Evolutionary conservation across 345 rosid genomes (phyloP).

Genomic region (Pistacia atlantica): DNA sequence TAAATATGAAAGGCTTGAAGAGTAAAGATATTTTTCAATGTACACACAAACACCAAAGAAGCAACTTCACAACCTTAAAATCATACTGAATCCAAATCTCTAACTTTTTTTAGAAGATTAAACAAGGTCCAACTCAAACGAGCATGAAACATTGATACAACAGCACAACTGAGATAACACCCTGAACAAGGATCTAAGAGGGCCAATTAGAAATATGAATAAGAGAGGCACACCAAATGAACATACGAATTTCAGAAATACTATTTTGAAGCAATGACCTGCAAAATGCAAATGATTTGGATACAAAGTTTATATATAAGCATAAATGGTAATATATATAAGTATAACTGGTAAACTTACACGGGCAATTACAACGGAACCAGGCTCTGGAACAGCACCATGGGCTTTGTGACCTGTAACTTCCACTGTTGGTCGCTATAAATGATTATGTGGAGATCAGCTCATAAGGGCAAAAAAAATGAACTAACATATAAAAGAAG

Average conservation of each 20-base stretch:
- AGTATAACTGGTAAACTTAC: slow-evolving; percentile 41
- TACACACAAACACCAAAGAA: neutral
- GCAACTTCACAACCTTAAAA: neutral
- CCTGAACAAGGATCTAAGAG: neutral
- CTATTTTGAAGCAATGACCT: neutral
- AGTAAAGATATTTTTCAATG: neutral
- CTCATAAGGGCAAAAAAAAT: neutral
- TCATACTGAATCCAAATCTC: neutral
- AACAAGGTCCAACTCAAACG: neutral
- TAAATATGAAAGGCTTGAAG: neutral
- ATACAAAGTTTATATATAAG: neutral
- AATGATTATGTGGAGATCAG: neutral
- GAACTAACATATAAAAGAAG: neutral
- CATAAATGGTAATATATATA: neutral
- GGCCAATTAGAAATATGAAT: neutral
- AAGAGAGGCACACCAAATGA: neutral
- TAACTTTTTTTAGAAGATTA: neutral
- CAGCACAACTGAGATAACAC: neutral
- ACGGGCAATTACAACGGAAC: slow-evolving; percentile 77
- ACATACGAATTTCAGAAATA: neutral
- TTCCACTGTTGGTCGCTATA: slow-evolving; percentile 75
- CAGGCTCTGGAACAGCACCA: slow-evolving; percentile 82
- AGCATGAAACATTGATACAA: neutral
- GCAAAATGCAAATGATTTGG: neutral
- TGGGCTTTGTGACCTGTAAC: slow-evolving; percentile 85